phyloP scores from a whole-genome alignment of 345 rosid genomes.

The Fremontodendron californicum region DNA sequence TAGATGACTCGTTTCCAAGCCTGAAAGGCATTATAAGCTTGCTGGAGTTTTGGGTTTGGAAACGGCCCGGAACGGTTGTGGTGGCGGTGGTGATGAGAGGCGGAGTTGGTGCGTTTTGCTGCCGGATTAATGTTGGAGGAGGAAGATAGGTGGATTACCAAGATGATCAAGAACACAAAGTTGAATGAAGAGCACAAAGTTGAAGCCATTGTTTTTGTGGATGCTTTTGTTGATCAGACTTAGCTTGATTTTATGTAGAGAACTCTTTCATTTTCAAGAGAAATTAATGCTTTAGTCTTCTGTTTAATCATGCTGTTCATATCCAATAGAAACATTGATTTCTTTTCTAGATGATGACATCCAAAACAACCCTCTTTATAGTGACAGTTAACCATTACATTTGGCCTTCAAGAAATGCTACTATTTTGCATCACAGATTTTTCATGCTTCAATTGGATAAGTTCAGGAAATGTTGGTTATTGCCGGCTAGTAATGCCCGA shows the following conservation, averaged over 20 bases:
- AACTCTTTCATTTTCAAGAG: constrained; percentile 13
- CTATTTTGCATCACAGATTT: neutral
- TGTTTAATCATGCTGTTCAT: constrained; percentile 33
- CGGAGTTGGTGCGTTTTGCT: constrained; percentile 41
- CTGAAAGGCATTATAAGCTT: constrained; percentile 64
- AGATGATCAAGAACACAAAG: constrained; percentile 25
- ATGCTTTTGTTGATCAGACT: constrained; percentile 12
- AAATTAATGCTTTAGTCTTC: constrained; percentile 30
- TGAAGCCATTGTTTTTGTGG: constrained; percentile 42
- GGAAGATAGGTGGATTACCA: constrained; percentile 26
- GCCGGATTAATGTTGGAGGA: constrained; percentile 28
- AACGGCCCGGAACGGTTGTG: constrained; percentile 27
- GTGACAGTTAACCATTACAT: constrained; percentile 43
- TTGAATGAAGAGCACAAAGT: constrained; percentile 24
- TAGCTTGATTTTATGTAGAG: constrained; percentile 31
- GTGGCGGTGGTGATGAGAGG: constrained; percentile 27
- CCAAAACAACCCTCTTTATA: constrained; percentile 22
- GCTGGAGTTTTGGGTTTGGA: constrained; percentile 52
- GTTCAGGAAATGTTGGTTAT: neutral
- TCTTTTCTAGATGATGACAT: constrained; percentile 13
- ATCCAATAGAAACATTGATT: constrained; percentile 19
- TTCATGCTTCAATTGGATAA: neutral
- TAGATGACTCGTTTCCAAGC: constrained; percentile 76
- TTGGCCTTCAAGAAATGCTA: constrained; percentile 7
- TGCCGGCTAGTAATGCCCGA: neutral